Percentiles rank a stretch among this genome's conserved stretches.
phyloP scores from a whole-genome alignment of 108 stramenopile species.

The Nitzschia sp. region DNA sequence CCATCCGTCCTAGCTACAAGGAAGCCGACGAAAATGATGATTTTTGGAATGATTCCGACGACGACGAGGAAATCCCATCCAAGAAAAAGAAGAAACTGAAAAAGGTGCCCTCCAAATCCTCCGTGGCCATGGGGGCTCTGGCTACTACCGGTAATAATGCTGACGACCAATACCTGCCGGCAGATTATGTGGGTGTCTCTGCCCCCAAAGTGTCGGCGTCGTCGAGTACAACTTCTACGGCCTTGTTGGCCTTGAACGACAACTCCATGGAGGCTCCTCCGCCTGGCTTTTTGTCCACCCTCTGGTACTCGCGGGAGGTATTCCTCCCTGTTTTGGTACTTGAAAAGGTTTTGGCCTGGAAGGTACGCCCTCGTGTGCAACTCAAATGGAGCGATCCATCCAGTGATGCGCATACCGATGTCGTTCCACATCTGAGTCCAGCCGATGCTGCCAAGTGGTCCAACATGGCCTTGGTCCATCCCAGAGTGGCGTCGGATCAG shows the following conservation, averaged over 20 bases:
- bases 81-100: conserved; percentile 16
- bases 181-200: neutral
- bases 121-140: neutral
- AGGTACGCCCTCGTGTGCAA: conserved; percentile 48
- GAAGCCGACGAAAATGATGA: conserved; percentile 6
- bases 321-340: conserved; percentile 75
- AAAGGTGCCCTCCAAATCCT: neutral
- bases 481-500: conserved; percentile 48
- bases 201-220: conserved; percentile 15
- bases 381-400: conserved; percentile 43
- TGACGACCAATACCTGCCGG: neutral
- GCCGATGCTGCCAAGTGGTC: conserved; percentile 53
- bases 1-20: conserved; percentile 9
- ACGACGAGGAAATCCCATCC: neutral
- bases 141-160: neutral
- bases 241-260: conserved; percentile 6
- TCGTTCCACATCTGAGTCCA: conserved; percentile 10
- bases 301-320: conserved; percentile 82
- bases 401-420: neutral
- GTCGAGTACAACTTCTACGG: neutral
- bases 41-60: conserved; percentile 1
- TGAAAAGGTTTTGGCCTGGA: conserved; percentile 83
- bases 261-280: conserved; percentile 64
- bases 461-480: conserved; percentile 45
- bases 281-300: conserved; percentile 53